Conservation (phyloP, 192 early-diverging fungal species). For the Coemansia javaensis region DNA sequence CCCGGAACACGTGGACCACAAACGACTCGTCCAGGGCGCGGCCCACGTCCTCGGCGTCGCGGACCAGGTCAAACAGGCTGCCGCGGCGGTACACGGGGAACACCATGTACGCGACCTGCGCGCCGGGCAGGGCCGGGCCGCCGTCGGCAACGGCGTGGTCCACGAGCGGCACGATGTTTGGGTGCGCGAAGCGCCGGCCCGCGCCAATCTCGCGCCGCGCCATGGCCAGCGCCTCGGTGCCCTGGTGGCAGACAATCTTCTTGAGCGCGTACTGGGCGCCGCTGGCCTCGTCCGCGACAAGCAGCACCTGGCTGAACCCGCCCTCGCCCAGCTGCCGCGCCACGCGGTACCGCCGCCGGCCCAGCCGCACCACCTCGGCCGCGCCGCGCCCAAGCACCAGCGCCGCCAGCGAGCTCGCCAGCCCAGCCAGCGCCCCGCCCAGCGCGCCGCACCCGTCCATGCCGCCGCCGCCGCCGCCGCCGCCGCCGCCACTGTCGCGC, state of each 20-base stretch:
- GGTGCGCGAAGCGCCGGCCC: conserved; percentile 59
- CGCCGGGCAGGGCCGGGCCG: conserved; percentile 3
- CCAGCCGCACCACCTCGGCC: conserved; percentile 46
- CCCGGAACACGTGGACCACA: conserved; percentile 56
- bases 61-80: conserved; percentile 55
- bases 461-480: too few species aligned
- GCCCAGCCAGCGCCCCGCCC: not conserved
- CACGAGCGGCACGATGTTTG: conserved; percentile 56
- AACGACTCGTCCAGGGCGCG: conserved; percentile 54
- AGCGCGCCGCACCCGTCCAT: not conserved
- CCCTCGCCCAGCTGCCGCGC: conserved; percentile 65
- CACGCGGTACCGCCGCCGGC: conserved; percentile 56
- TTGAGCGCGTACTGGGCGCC: conserved; percentile 59
- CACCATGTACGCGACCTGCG: conserved; percentile 62
- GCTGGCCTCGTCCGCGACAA: conserved; percentile 54
- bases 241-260: conserved; percentile 61
- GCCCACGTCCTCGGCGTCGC: conserved; percentile 48
- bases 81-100: conserved; percentile 62
- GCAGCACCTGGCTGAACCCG: conserved; percentile 67
- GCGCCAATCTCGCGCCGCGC: conserved; percentile 67
- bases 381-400: conserved; percentile 39
- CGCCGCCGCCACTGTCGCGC: too few species aligned
- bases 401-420: not conserved
- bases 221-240: conserved; percentile 55
- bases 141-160: conserved; percentile 15